phyloP scores from a whole-genome alignment of 352 stramenopile genomes.

The Pythium rhizo-oryzae region DNA sequence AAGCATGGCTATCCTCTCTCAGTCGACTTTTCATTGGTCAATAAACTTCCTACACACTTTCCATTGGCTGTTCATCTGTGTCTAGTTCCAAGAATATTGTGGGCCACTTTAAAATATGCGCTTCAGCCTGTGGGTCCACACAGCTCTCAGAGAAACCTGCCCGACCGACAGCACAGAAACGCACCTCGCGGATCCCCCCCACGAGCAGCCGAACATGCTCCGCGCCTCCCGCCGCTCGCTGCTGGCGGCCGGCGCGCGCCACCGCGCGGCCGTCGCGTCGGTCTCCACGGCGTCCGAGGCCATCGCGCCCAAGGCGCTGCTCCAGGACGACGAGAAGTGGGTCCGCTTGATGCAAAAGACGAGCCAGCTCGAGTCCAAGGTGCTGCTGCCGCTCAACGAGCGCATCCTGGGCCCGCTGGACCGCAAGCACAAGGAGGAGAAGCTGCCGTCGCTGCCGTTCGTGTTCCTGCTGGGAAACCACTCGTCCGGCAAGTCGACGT shows the following conservation, averaged over 20 bases:
- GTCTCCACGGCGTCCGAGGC: conserved; percentile 29
- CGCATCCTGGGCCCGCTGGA: conserved; percentile 87
- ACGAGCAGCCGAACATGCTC: conserved; percentile 20
- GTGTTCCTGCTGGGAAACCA: conserved; percentile 99
- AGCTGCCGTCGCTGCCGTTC: conserved; percentile 95
- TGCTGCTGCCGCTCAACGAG: conserved; percentile 86
- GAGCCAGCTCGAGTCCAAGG: conserved; percentile 63
- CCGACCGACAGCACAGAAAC: conserved; percentile 19
- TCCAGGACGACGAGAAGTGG: conserved; percentile 74
- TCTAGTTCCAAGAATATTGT: background rate
- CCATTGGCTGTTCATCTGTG: background rate
- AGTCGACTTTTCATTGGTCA: background rate
- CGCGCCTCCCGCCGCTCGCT: conserved; percentile 30
- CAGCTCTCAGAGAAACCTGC: too few relatives aligned
- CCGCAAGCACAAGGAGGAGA: conserved; percentile 88
- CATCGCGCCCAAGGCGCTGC: conserved; percentile 33
- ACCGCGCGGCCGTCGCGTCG: background rate
- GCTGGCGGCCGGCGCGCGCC: conserved; percentile 10
- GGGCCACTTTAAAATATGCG: conserved; percentile 10
- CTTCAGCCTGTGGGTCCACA: conserved; percentile 8
- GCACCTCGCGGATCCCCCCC: too few relatives aligned
- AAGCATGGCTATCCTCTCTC: too few relatives aligned
- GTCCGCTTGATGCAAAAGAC: conserved; percentile 86
- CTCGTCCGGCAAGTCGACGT: conserved; percentile 98
- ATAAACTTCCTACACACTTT: too few relatives aligned